Evolutionary conservation across 495 filamentous ascomycete species (phyloP), one percentile per base, ranked within the genome.

Genomic region (Xylaria palmicola): DNA sequence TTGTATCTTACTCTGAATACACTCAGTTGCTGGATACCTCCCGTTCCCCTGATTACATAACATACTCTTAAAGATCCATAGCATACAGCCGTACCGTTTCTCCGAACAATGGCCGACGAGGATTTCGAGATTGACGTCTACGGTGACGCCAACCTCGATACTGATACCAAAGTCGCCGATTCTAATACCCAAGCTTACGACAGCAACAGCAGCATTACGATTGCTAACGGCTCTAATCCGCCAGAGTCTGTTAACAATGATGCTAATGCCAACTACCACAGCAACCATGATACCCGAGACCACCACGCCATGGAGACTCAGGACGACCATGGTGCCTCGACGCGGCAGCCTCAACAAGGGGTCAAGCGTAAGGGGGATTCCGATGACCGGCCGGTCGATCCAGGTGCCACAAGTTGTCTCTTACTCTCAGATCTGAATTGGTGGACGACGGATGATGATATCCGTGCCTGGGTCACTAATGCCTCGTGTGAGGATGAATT

Each of bases 91-190:
- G 64, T 39, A 57, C 41, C 63, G 55, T 52, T 19, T 55, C 47
- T 36, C 27, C 45, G 65, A 77, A 83, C 67, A 60, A 93, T 93
- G 90, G 90, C 89, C 65, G 90, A 96, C 76, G 90, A 94, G 75
- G 92, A 96, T 69, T 98, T 97, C 82, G 94, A 98, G 73, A 96
- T 97, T 82, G 95, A 98, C 74, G 92, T 97, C 76, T 97, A 97
- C 73, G 93, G 91, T 63, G 90, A 97, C 72, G 86, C 88, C 56
- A 81, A 83, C 59, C 74, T 70, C 20, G 73, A 79, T 29, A 71
- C 70, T 48, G 76, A 77, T 48, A 70, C 79, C 29, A 77, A 82
- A 59, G 77, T 79, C 45, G 66, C 71, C 54, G 77, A 79, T 34
- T 69, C 74, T 37, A 78, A 77, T 20, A 65, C 62, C 56, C 67